Base-by-base conservation (phyloP, 2,329 filamentous ascomycete species). In the Trichoderma harzianum region DNA sequence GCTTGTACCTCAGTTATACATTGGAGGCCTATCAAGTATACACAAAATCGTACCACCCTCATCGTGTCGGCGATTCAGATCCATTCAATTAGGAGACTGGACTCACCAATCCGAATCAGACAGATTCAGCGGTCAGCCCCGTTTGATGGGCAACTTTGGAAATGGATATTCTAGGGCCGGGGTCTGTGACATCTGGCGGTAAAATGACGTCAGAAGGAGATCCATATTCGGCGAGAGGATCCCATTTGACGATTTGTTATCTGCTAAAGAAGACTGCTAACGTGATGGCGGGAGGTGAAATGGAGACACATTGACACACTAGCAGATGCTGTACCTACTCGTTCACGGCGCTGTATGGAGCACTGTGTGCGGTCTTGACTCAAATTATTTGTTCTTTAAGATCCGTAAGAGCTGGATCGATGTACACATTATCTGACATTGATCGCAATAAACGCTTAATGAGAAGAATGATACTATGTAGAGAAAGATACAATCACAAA, bases 121-220 rank as follows among this genome's bases (percentile, higher is more conserved):
- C 39, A 43, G n/a, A n/a, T 64, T 39, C 47, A 47, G 68, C 21
- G 58, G 21, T 57, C 68, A 57, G 68, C 60, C 47, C 68, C 60
- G 30, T 47, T 57, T 43, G 51, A 43, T 32, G 14, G 53, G 21
- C 47, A 53, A 53, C 65, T 43, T 43, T 58, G 26, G 39, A 51
- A 47, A 47, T 47, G 43, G 43, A 21, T 65, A 30, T 65, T 53
- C 16, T 21, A 32, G 12, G 32, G 28, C 47, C 30, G 21, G 68
- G 60, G 68, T 43, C 60, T 18, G 47, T 70, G 55, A 70, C 68
- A 70, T 63, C 24, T 36, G 30, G 30, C 47, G 51, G n/a, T 32
- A 43, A 64, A 18, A 70, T 70, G 68, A 70, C 60, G 68, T 64
- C 68, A 70, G 26, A 53, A 21, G 34, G 26, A 62, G 47, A 26